Evolutionary conservation across 2,329 filamentous ascomycete species (phyloP).

Genomic region (Penicillium polonicum): DNA sequence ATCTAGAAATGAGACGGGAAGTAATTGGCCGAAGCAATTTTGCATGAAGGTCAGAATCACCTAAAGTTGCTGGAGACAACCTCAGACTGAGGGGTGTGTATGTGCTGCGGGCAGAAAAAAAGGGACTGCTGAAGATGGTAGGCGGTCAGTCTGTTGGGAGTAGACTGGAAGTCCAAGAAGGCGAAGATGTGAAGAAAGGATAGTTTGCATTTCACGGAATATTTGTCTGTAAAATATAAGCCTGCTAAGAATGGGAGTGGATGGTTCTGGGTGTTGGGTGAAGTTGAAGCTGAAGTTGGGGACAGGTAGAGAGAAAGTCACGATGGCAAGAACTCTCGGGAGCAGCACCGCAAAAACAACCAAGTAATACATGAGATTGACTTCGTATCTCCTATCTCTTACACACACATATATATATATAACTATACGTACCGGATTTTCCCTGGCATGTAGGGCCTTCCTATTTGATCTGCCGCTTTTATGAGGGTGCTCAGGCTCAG

Average conservation of each 20-base stretch:
- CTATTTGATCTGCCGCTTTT: too few species aligned
- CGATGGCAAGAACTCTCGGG: neutral
- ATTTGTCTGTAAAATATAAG: neutral
- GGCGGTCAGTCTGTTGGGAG: neutral
- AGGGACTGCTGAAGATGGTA: neutral
- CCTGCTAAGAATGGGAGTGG: neutral
- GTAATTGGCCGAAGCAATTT: conserved; percentile 3
- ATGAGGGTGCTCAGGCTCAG: too few species aligned
- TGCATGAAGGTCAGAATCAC: neutral
- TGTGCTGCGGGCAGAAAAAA: conserved; percentile 12
- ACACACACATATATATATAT: too few species aligned
- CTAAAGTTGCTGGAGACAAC: neutral
- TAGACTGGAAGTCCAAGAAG: neutral
- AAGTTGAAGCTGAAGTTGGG: neutral
- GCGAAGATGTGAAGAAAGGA: neutral
- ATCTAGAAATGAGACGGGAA: neutral
- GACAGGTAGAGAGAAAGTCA: neutral
- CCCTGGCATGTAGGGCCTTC: too few species aligned
- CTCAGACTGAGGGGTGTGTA: conserved; percentile 11
- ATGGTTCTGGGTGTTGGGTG: neutral
- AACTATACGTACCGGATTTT: too few species aligned
- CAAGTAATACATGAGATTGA: neutral
- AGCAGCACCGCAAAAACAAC: neutral
- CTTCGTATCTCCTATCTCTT: neutral
- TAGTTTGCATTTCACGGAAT: neutral